A percentile compares a stretch with the other conserved stretches of the same genome.
Conservation (phyloP, 176 grass and related monocot species). For the Microstegium vimineum region DNA sequence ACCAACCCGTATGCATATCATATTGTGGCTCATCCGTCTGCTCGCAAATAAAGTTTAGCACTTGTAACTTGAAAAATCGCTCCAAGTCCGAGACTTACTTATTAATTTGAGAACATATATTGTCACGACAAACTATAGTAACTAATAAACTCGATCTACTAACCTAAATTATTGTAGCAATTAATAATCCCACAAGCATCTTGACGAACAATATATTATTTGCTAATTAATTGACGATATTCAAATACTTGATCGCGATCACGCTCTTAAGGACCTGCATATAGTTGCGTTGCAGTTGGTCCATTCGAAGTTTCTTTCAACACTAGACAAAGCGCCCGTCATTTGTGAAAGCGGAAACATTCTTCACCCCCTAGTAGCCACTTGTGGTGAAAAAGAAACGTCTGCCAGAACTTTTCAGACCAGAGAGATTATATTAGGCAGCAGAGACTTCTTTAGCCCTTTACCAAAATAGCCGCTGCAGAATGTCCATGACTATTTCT, state of each 20-base stretch:
- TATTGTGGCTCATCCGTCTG: not conserved
- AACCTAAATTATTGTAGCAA: not conserved
- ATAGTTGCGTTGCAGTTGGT: not conserved
- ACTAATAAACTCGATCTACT: not conserved
- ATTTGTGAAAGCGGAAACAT: slow-evolving; percentile 27
- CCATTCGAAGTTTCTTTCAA: not conserved
- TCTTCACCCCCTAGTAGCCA: not conserved
- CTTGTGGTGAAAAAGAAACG: slow-evolving; percentile 14
- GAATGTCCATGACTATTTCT: slow-evolving; percentile 13
- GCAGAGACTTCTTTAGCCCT: not conserved
- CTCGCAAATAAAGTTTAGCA: not conserved
- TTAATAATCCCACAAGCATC: not conserved
- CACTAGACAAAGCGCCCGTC: not conserved
- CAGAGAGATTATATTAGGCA: not conserved
- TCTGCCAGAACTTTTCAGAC: not conserved
- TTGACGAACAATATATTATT: not conserved
- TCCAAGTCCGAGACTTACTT: too few species aligned
- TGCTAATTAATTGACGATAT: not conserved
- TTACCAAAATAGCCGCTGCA: slow-evolving; percentile 8
- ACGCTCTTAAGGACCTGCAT: not conserved
- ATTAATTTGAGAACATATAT: not conserved
- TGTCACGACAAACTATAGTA: not conserved
- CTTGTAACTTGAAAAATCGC: not conserved
- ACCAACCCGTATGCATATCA: not conserved
- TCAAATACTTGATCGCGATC: slow-evolving; percentile 11